Evolutionary conservation across 2,329 filamentous ascomycete species (phyloP).

Genomic region (Ophiocordyceps camponoti-floridani): DNA sequence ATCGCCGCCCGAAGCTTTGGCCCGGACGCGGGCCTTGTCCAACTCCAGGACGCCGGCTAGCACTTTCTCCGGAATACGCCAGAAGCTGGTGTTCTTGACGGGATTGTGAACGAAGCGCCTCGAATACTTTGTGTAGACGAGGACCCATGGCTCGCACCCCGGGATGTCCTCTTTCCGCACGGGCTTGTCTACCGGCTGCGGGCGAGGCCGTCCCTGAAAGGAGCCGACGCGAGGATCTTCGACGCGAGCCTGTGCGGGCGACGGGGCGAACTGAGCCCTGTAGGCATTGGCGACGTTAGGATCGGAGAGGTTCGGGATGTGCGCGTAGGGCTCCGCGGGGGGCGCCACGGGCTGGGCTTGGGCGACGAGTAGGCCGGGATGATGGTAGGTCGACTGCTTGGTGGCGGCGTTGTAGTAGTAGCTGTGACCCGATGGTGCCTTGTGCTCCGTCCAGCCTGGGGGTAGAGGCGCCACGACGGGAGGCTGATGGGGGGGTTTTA

Average conservation of each 20-base stretch:
- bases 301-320: constrained; percentile 26
- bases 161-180: constrained; percentile 66
- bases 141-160: constrained; percentile 67
- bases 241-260: constrained; percentile 13
- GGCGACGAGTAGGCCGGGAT: constrained; percentile 32
- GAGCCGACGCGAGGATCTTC: constrained; percentile 14
- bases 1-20: constrained; percentile 21
- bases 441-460: constrained; percentile 84
- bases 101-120: constrained; percentile 83
- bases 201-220: constrained; percentile 38
- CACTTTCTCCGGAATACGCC: constrained; percentile 82
- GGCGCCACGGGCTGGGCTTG: constrained; percentile 8
- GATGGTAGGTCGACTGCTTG: constrained; percentile 73
- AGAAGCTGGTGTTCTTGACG: constrained; percentile 74
- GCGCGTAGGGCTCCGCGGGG: constrained; percentile 13
- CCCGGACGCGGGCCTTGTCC: constrained; percentile 53
- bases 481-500: constrained; percentile 61
- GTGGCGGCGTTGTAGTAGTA: constrained; percentile 79
- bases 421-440: constrained; percentile 66
- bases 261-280: constrained; percentile 32
- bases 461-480: constrained; percentile 43
- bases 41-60: constrained; percentile 58
- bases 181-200: constrained; percentile 63
- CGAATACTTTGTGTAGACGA: constrained; percentile 85
- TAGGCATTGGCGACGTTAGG: constrained; percentile 42